Percentiles rank a stretch among this genome's conserved stretches.
phyloP scores from a whole-genome alignment of 371 early-diverging fungal genomes.

The Parasitella parasitica region DNA sequence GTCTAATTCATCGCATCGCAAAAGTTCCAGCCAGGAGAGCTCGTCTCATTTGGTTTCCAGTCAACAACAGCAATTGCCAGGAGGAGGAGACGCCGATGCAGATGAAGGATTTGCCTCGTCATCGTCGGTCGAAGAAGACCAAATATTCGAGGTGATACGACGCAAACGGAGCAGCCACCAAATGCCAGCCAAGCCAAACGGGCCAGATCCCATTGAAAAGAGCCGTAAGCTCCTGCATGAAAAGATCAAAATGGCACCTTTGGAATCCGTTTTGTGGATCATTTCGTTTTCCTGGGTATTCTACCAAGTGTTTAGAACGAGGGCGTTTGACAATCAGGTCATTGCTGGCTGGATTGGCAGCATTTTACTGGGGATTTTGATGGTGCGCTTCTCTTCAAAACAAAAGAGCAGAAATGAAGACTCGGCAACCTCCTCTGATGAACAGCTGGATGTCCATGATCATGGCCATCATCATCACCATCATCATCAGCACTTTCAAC shows the following conservation, averaged over 20 bases:
- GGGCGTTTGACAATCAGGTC: background rate
- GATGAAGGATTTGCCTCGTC: conserved; percentile 47
- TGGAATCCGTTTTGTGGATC: conserved; percentile 35
- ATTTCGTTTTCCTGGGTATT: conserved; percentile 31
- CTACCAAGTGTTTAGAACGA: conserved; percentile 8
- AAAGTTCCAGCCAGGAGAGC: background rate
- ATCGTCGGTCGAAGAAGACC: conserved; percentile 41
- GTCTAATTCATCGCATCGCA: background rate
- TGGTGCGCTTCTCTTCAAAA: background rate
- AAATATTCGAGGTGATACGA: conserved; percentile 34
- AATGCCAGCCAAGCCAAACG: background rate
- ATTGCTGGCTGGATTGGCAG: conserved; percentile 20
- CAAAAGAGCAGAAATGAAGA: background rate
- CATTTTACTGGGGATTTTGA: conserved; percentile 10
- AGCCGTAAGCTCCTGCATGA: background rate
- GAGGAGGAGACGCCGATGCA: background rate
- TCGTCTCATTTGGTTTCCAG: background rate
- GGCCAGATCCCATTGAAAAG: background rate
- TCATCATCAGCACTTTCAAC: too few species aligned
- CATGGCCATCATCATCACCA: background rate
- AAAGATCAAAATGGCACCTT: conserved; percentile 17
- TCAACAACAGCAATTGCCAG: conserved; percentile 5
- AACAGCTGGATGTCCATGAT: conserved; percentile 1
- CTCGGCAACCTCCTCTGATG: conserved; percentile 32
- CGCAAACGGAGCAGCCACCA: conserved; percentile 20